Base-by-base conservation (phyloP, 2,329 filamentous ascomycete genomes). In the Aureobasidium namibiae region DNA sequence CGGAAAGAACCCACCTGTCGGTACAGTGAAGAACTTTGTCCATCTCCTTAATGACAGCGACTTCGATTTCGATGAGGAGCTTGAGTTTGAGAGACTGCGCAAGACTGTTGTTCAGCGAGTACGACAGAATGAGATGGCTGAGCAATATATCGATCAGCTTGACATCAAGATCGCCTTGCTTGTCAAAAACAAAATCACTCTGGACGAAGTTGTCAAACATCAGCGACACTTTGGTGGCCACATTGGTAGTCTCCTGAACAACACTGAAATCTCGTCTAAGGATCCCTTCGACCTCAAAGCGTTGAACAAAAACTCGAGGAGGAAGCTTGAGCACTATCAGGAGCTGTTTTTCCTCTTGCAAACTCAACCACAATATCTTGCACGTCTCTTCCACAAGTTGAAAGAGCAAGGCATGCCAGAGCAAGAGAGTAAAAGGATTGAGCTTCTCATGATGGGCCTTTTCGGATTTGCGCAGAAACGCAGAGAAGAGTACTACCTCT, bases 121-220 rank as follows among this genome's bases (percentile, higher is more conserved):
- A 10, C 87, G 92, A 49, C 92, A 96, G 67, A 99, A 99, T 68
- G 94, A 99, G 75, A 86, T 95, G 78, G 84, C 95, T 39, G 94
- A 99, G 74, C 91, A 96, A 71, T 99, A 99, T 69, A 96, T 99
- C 65, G 92, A 96, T 67, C 94, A 99, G 71, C 82, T 99, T 36
- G 95, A 99, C 70, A 96, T 99, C 79, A 99, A 99, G 77, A 99
- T 99, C 71, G 94, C 94, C 1, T 82, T 99, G 3, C 81, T 99
- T 18, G 94, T 99, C 67, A 97, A 97, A 81, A 99, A 99, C 82
- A 99, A 99, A 75, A 99, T 99, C 68, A 97, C 94, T 0, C 81
- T 99, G 4, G 94, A 99, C 69, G 95, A 99, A 74, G 94, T 99
- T 29, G 89, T 99, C 59, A 90, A 91, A 67, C 94, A 97, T 70